Percentiles rank a stretch among this genome's conserved stretches.
Conservation (phyloP, 202 grass and related monocot genomes). For the Eragrostis tef region DNA sequence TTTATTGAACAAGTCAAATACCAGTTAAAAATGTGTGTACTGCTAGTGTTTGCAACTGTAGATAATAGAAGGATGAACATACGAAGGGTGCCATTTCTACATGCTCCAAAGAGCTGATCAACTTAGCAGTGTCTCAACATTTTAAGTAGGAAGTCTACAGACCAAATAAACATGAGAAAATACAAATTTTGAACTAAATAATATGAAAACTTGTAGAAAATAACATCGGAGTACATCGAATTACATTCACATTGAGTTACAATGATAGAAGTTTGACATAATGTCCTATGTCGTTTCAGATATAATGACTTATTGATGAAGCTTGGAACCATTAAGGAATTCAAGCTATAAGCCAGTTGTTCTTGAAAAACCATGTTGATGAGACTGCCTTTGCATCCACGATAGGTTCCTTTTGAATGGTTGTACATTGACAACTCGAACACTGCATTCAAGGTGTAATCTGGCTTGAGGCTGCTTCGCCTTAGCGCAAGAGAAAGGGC, state of each 20-base stretch:
- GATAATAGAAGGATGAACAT: too few species aligned
- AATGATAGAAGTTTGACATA: neutral
- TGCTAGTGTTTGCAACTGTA: too few species aligned
- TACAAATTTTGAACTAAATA: neutral
- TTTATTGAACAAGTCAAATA: too few species aligned
- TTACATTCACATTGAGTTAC: slow-evolving; percentile 1
- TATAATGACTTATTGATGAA: too few species aligned
- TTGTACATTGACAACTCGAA: slow-evolving; percentile 33
- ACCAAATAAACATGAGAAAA: neutral
- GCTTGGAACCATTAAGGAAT: too few species aligned
- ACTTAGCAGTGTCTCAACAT: too few species aligned
- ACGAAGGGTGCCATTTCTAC: too few species aligned
- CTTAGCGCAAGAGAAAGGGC: neutral
- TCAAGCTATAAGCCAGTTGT: too few species aligned
- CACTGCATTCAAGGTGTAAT: neutral
- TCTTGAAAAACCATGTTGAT: slow-evolving; percentile 4
- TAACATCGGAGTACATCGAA: neutral
- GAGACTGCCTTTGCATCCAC: slow-evolving; percentile 14
- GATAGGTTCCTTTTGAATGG: slow-evolving; percentile 3
- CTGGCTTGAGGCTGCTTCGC: neutral
- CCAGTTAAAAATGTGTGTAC: too few species aligned
- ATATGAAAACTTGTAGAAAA: neutral
- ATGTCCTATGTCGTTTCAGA: too few species aligned
- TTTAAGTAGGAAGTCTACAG: too few species aligned
- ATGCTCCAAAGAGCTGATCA: too few species aligned